These are phyloP conservation scores for Dimargaris cristalligena DNA, from an alignment of 192 early-diverging fungal species.

Conservation along the genomic window DNA sequence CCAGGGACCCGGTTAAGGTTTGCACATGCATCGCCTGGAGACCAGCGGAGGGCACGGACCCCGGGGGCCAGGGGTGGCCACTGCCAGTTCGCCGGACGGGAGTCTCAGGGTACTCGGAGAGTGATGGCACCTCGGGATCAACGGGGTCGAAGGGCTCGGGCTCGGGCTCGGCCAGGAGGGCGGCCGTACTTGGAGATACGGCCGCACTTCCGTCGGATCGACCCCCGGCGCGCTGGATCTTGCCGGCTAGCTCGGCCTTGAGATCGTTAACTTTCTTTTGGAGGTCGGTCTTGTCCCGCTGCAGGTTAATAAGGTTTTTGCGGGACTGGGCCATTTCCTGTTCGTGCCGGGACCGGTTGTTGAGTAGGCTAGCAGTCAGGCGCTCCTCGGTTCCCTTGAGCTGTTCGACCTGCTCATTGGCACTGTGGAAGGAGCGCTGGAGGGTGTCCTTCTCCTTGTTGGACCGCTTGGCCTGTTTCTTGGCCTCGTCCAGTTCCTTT, in stretches of 20 bases:
- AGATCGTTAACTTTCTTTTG: conserved; percentile 38
- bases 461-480: conserved; percentile 15
- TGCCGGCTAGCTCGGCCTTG: conserved; percentile 30
- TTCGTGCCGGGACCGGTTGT: conserved; percentile 38
- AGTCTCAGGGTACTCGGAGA: conserved; percentile 15
- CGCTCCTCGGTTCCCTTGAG: conserved; percentile 40
- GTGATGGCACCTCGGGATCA: conserved; percentile 1
- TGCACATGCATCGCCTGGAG: conserved; percentile 5
- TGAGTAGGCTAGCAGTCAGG: conserved; percentile 25
- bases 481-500: conserved; percentile 15
- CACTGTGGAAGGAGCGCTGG: conserved; percentile 26
- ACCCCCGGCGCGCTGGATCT: conserved; percentile 28
- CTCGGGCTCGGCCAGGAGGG: background rate
- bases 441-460: conserved; percentile 36
- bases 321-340: conserved; percentile 41
- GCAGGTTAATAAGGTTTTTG: conserved; percentile 30
- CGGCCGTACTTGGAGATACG: background rate
- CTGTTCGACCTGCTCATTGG: conserved; percentile 40
- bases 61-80: background rate
- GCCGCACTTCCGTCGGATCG: conserved; percentile 10
- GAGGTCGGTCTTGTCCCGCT: conserved; percentile 42
- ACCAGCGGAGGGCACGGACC: conserved; percentile 3
- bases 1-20: conserved; percentile 14
- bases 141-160: background rate
- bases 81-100: conserved; percentile 19